Evolutionary conservation across 2,329 filamentous ascomycete genomes (phyloP), one percentile per base, ranked within the genome.

Genomic region (Colletotrichum sansevieriae): DNA sequence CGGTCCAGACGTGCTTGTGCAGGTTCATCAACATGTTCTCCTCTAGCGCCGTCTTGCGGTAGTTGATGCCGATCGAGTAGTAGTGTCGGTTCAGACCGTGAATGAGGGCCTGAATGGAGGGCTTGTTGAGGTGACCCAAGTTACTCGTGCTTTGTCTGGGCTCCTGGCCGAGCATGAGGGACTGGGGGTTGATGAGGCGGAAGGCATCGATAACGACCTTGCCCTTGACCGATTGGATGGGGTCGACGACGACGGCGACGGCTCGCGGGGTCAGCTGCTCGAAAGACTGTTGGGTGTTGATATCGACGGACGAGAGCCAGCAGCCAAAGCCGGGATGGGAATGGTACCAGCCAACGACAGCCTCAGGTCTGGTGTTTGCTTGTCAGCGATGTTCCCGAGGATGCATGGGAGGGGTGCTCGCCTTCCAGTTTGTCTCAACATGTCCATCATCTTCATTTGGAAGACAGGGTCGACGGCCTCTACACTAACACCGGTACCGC

Each of bases 391-490:
- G 25, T n/a, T 39, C 13, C 70, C 6, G 11, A 13, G 52, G 44
- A 15, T 12, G 12, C 35, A 56, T 71, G 51, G 8, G 20, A 52
- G 58, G 54, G 18, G 57, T 51, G 72, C 88, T 75, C 85, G 97
- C 94, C 96, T 89, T 83, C 96, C 96, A 67, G 96, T 99, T 86
- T 99, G 96, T 77, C 93, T 88, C 79, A 99, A 85, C 96, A 99
- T 98, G 80, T 99, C 96, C 96, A 99, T 99, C 96, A 99, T 99
- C 87, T 98, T 99, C 77, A 94, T 98, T 84, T 99, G 96, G 82
- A 99, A 99, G 39, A 99, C 96, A 10, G 95, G 94, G 79, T 99
- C 96, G 72, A 99, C 96, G 59, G 96, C 97, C 83, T 99, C 96
- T 76, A 99, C 96, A 82, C 94, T 97, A 74, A 99, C 96, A 74